phyloP scores from a whole-genome alignment of 2,329 filamentous ascomycete species.

The Calonectria multiphialidica region DNA sequence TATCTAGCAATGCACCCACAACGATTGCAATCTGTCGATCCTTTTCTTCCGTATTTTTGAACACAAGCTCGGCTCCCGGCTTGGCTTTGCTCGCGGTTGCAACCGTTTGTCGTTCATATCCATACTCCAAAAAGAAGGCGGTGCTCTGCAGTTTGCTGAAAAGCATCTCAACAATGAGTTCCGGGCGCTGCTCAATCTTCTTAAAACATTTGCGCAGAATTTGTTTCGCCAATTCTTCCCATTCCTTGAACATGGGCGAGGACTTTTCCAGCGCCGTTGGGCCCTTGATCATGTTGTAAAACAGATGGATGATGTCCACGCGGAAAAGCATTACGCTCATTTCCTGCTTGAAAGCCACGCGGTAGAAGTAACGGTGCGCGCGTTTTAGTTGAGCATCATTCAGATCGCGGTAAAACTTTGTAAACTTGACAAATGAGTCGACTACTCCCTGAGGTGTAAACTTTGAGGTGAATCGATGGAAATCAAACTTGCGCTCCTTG shows the following conservation, averaged over 20 bases:
- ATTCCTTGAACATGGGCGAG: slow-evolving; percentile 81
- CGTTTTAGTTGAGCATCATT: slow-evolving; percentile 86
- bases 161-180: slow-evolving; percentile 89
- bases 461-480: slow-evolving; percentile 82
- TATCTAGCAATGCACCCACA: slow-evolving; percentile 83
- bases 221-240: slow-evolving; percentile 90
- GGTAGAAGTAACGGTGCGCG: slow-evolving; percentile 93
- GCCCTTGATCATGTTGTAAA: slow-evolving; percentile 93
- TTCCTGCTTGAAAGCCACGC: slow-evolving; percentile 94
- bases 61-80: slow-evolving; percentile 84
- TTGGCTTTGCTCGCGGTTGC: slow-evolving; percentile 70
- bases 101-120: slow-evolving; percentile 86
- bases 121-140: slow-evolving; percentile 89
- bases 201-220: slow-evolving; percentile 85
- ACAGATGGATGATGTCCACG: slow-evolving; percentile 88
- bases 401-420: slow-evolving; percentile 84
- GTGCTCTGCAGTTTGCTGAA: slow-evolving; percentile 93
- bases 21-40: slow-evolving; percentile 83
- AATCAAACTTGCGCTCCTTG: slow-evolving; percentile 94
- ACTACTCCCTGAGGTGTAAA: slow-evolving; percentile 89
- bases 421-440: slow-evolving; percentile 88
- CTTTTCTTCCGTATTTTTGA: slow-evolving; percentile 77
- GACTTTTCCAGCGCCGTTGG: slow-evolving; percentile 79
- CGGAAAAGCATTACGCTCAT: slow-evolving; percentile 90
- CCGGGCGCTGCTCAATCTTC: slow-evolving; percentile 87